A percentile compares a stretch with the other conserved stretches of the same genome.
Conservation (phyloP, 2,329 filamentous ascomycete genomes). For the Monosporascus sp. region DNA sequence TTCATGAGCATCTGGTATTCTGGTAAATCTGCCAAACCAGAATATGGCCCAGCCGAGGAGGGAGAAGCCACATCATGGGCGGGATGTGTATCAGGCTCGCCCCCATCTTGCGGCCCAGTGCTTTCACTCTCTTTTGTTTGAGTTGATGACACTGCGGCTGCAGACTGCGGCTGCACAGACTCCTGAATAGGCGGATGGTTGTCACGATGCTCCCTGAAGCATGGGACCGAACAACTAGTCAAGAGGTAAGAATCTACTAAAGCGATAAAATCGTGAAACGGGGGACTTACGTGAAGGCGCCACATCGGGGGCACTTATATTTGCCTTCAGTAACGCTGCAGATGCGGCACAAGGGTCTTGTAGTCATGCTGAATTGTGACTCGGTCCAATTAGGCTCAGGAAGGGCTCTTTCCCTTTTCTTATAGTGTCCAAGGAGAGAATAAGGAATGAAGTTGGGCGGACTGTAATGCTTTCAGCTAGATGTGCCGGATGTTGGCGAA, state of each 20-base stretch:
- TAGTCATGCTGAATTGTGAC: slow-evolving; percentile 15
- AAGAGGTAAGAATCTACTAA: neutral
- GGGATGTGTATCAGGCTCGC: neutral
- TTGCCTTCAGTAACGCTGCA: slow-evolving; percentile 47
- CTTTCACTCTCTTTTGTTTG: neutral
- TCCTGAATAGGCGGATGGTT: slow-evolving; percentile 38
- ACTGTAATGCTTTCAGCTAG: no score
- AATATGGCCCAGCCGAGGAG: slow-evolving; percentile 3
- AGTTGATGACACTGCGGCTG: neutral
- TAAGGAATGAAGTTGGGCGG: no score
- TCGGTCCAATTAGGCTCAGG: no score
- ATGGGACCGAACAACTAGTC: slow-evolving; percentile 52
- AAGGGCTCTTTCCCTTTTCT: no score
- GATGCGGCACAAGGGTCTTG: slow-evolving; percentile 39
- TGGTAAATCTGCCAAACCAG: slow-evolving; percentile 20
- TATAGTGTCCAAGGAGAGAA: no score
- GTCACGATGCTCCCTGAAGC: slow-evolving; percentile 47
- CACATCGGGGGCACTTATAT: slow-evolving; percentile 59
- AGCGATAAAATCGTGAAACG: neutral
- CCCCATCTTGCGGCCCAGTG: neutral
- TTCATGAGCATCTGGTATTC: slow-evolving; percentile 22
- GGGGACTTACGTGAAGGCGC: slow-evolving; percentile 49
- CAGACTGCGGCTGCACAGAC: neutral
- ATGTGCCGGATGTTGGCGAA: no score
- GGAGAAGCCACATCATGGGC: neutral